A percentile compares a stretch with the other conserved stretches of the same genome.
Conservation (phyloP, 441 rosid species). For the Populus tomentosa region DNA sequence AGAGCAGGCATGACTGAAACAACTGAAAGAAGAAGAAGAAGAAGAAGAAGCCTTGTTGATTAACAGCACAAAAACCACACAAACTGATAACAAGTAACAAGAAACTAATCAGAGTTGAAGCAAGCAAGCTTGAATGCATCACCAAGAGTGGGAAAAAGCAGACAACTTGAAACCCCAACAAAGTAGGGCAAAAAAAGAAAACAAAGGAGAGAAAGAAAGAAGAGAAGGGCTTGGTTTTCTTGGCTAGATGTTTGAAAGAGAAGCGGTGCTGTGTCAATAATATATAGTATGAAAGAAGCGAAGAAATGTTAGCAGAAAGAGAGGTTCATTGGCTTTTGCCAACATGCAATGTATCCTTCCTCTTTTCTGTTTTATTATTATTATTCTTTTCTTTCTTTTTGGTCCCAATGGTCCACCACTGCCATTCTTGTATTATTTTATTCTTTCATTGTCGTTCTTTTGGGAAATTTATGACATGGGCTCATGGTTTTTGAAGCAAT, state of each 20-base stretch:
- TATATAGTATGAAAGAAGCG: constrained; percentile 3
- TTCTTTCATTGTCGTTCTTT: not conserved
- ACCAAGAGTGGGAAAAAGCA: constrained; percentile 1
- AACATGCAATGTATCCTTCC: constrained; percentile 54
- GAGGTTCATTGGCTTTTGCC: constrained; percentile 29
- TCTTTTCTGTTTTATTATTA: constrained; percentile 8
- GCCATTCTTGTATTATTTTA: not conserved
- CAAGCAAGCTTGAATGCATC: constrained; percentile 39
- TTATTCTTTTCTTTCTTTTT: constrained; percentile 3
- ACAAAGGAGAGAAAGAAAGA: not conserved
- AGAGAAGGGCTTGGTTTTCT: not conserved
- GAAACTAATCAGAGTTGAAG: constrained; percentile 12
- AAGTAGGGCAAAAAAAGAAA: constrained; percentile 40
- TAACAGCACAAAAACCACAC: constrained; percentile 18
- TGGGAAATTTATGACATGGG: not conserved
- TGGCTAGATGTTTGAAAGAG: not conserved
- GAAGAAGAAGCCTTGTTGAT: too few relatives aligned
- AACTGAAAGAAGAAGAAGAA: too few relatives aligned
- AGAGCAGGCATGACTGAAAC: constrained; percentile 56
- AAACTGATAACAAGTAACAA: constrained; percentile 5
- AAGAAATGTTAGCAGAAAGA: not conserved
- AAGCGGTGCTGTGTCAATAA: not conserved
- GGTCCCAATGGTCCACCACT: constrained; percentile 13
- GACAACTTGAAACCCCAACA: constrained; percentile 37
- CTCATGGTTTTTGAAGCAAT: too few relatives aligned